Evolutionary conservation across 1,284 basidiomycete genomes (phyloP), one percentile per base, ranked within the genome.

Genomic region (Coniferiporia weirii): DNA sequence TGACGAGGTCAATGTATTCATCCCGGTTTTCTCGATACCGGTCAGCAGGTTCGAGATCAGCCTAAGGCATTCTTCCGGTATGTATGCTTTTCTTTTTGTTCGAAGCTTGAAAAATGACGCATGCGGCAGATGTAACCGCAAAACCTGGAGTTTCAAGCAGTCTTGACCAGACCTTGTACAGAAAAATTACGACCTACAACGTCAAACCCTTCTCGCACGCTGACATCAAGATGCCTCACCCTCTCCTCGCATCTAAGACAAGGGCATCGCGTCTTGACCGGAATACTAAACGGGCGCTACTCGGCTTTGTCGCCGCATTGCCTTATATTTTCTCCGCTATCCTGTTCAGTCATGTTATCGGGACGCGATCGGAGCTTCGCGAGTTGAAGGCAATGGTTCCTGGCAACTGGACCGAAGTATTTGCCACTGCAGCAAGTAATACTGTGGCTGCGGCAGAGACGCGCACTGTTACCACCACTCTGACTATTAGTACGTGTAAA

Each of bases 21-120:
- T 91, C 49, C 89, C 88, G 3, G 81, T 81, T 15, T 91, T 91
- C 67, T 70, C 80, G 5, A 69, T 88, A 20, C 81, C 85, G 10
- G 75, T 91, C 49, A 84, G 83, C 36, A 76, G 77, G 64, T 71
- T 89, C 61, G 82, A 86, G 65, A 84, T 88, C 4, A 74, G 75
- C 38, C 68, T 91, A 48, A 81, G 83, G 56, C 68, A 69, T 34
- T 69, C 74, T 61, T 66, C 75, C 66, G 84, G 87, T 86, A 68
- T 62, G 79, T 67, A 7, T 51, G 20, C 12, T 32, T 52, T 60
- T n/a, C 19, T 32, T 53, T 59, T 45, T 22, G 10, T 27, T n/a
- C 13, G 38, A n/a, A 12, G 4, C 22, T 27, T 27, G 12, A 20
- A 22, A 32, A n/a, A 34, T 52, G 15, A 34, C 40, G 34, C 15